Base-by-base conservation (phyloP, 2,329 filamentous ascomycete species). In the Botrytis sinoallii region DNA sequence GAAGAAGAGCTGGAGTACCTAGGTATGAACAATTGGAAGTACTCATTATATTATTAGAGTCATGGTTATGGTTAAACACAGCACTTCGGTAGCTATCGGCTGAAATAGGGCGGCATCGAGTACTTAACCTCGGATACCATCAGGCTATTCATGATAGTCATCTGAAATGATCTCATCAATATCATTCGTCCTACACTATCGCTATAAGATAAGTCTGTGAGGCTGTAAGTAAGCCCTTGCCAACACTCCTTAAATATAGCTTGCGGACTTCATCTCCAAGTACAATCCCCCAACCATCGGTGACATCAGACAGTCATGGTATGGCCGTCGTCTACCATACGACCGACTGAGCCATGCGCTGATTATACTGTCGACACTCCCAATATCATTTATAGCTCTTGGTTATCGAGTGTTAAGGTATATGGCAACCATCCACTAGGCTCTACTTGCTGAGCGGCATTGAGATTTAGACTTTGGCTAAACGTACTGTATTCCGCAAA, bases 121-220 rank as follows among this genome's bases (percentile, higher is more conserved):
- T n/a, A 40, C 35, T 40, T 38, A 40, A 40, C 38, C 60, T 63
- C 60, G 35, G 38, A 40, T 25, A 63, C 12, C 40, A 40, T 42
- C 35, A 68, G 65, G 46, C 65, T 68, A 29, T 55, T 69, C 48
- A 69, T 69, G n/a, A 32, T 44, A 57, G 38, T 57, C 66, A 69
- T 42, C 66, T 57, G 48, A 57, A 57, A 57, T 57, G 35, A 69
- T 69, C 52, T 42, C 66, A 57, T 42, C 66, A 57, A 29, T 42
- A 57, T 69, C 66, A 69, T 69, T 69, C 48, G 38, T 69, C n/a
- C 32, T 32, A 38, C n/a, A 32, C 18, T 57, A 42, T 69, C 44
- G 48, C 66, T 42, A 57, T 32, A 32, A 67, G 16, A 52, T 63
- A 55, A 66, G 60, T 52, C 38, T 64, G 70, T 25, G 70, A 52